Base-by-base conservation (phyloP, 2,329 filamentous ascomycete species). In the Fusarium circinatum region DNA sequence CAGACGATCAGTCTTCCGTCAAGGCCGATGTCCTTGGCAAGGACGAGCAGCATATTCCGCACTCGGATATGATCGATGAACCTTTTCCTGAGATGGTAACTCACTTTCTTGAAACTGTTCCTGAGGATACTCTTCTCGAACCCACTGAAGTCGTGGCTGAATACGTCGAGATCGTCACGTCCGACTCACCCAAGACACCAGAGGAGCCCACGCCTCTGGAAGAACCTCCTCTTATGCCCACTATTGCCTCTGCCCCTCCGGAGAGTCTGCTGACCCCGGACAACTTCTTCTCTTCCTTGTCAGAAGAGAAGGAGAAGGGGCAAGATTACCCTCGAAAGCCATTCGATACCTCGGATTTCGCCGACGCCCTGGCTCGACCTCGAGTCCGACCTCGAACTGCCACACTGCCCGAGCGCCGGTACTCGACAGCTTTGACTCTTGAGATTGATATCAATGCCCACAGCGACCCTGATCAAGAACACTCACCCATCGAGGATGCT, bases 371-470 rank as follows among this genome's bases (percentile, higher is more conserved):
- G 48, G 51, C 60, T 30, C 49, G 63, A 65, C 52, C 74, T 71
- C 49, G 68, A 51, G 60, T 63, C 30, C 56, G 68, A 34, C 66
- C 70, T 48, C 71, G 75, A 22, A 76, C 62, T 22, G 74, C 63
- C 48, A 71, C 76, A 24, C 68, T 78, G 22, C 76, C 75, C 24
- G 70, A 70, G 51, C 75, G 76, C 7, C 76, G 75, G 15, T 78
- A 78, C 47, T 78, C 76, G 18, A 76, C 75, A n/a, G 74, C 74
- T 7, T 57, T 78, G 67, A 72, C 74, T 18, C 76, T 78, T 34
- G 76, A 78, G n/a, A 76, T 78, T 14, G 52, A 67, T 30, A 63
- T 62, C 20, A 67, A 68, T 26, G 58, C 57, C 22, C 75, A 74
- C 28, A 64, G 62, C 38, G 70, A 67, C 18, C 71, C 62, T 54